These are phyloP conservation scores for Aureobasidium pullulans DNA, from an alignment of 2,329 filamentous ascomycete genomes.

Conservation along the genomic window DNA sequence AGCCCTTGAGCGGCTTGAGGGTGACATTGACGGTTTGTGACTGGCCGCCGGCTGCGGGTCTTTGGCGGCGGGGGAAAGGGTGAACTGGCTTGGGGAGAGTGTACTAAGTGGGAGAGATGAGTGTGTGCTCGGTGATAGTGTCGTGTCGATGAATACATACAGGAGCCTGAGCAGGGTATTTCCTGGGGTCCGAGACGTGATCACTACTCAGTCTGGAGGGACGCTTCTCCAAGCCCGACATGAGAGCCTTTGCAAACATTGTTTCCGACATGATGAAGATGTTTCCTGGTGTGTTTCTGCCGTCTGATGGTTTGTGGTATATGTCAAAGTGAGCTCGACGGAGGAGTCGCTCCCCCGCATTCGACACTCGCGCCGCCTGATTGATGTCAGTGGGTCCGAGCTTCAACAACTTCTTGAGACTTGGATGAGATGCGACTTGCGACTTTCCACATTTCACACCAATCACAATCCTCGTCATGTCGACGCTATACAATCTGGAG, in stretches of 20 bases:
- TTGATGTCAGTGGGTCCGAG: conserved; percentile 10
- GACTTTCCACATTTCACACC: not conserved
- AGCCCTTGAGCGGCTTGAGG: conserved; percentile 72
- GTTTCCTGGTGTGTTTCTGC: not conserved
- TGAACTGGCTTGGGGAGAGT: conserved; percentile 59
- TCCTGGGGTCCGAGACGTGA: conserved; percentile 79
- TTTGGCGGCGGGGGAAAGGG: conserved; percentile 42
- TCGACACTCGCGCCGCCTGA: not conserved
- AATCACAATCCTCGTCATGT: conserved; percentile 55
- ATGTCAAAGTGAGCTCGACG: not conserved
- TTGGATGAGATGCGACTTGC: not conserved
- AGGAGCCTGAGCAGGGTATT: conserved; percentile 66
- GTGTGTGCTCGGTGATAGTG: not conserved
- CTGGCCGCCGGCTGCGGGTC: conserved; percentile 37
- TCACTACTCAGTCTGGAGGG: conserved; percentile 78
- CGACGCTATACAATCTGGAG: conserved; percentile 85
- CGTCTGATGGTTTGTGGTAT: not conserved
- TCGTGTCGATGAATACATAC: conserved; percentile 42
- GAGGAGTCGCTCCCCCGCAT: not conserved
- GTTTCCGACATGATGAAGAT: conserved; percentile 47
- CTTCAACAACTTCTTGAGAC: not conserved
- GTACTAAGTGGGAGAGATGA: conserved; percentile 43
- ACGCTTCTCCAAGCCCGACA: conserved; percentile 69
- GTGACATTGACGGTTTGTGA: conserved; percentile 43
- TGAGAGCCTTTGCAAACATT: conserved; percentile 75